Conservation (phyloP, 148 eudicot genomes). For the Amaranthus hypochondriacus region DNA sequence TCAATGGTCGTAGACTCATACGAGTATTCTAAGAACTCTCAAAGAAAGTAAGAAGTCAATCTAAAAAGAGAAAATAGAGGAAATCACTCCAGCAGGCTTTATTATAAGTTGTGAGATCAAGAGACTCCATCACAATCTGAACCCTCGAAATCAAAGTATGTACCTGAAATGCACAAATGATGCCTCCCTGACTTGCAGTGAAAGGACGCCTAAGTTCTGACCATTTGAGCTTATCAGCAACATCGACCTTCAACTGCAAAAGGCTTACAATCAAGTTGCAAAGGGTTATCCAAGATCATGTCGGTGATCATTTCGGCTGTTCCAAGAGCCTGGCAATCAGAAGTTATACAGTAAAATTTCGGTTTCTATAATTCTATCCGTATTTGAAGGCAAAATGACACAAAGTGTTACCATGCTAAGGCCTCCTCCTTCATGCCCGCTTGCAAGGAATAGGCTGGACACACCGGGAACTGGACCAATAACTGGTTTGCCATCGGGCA, state of each 20-base stretch:
- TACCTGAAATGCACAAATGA: not conserved
- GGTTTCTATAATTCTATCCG: not conserved
- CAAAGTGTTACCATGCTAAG: slow-evolving; percentile 58
- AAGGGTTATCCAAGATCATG: slow-evolving; percentile 66
- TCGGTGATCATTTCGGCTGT: slow-evolving; percentile 85
- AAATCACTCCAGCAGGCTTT: no score
- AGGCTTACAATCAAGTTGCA: slow-evolving; percentile 52
- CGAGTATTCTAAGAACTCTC: no score
- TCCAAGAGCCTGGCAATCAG: slow-evolving; percentile 60
- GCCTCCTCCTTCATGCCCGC: slow-evolving; percentile 98
- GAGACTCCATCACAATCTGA: no score
- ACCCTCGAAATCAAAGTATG: no score
- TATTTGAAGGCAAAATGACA: not conserved
- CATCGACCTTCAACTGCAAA: slow-evolving; percentile 50
- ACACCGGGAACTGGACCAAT: slow-evolving; percentile 73
- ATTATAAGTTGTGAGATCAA: no score
- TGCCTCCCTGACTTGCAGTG: not conserved
- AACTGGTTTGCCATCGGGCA: slow-evolving; percentile 90
- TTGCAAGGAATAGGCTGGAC: slow-evolving; percentile 65
- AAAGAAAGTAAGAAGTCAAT: no score
- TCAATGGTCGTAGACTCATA: no score
- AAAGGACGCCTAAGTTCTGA: no score
- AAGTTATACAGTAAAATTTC: not conserved
- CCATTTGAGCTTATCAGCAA: slow-evolving; percentile 13
- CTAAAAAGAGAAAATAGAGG: no score